Evolutionary conservation across 345 rosid genomes (phyloP).

Genomic region (Eutrema japonicum): DNA sequence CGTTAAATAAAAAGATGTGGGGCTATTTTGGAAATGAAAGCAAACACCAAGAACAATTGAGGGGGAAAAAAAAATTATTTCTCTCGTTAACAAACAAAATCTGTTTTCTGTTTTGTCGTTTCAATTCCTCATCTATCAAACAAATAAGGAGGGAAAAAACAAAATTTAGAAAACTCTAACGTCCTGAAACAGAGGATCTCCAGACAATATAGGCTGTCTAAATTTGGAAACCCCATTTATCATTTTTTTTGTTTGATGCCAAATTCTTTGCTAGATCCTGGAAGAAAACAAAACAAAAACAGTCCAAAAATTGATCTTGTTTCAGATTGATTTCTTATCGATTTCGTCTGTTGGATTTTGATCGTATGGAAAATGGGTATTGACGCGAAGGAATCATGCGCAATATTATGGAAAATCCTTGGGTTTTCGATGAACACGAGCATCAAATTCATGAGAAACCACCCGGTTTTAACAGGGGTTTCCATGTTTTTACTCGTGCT

Average conservation of each 20-base stretch:
- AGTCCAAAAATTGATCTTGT: background rate
- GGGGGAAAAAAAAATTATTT: background rate
- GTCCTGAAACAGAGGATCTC: slow-evolving; percentile 45
- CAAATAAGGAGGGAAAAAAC: background rate
- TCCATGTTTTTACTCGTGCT: slow-evolving; percentile 47
- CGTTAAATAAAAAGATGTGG: no score
- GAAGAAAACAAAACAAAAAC: no score
- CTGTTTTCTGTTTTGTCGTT: slow-evolving; percentile 19
- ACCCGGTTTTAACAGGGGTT: slow-evolving; percentile 54
- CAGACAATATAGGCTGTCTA: slow-evolving; percentile 28
- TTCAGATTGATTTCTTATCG: slow-evolving; percentile 12
- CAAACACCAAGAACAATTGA: background rate
- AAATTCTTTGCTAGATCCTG: slow-evolving; percentile 23
- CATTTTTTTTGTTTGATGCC: slow-evolving; percentile 2
- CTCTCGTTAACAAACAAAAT: background rate
- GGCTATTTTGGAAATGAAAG: background rate
- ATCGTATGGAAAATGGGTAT: slow-evolving; percentile 52
- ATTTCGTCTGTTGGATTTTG: background rate
- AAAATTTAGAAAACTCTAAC: slow-evolving; percentile 2
- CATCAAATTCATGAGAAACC: slow-evolving; percentile 46
- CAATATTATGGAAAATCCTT: slow-evolving; percentile 49
- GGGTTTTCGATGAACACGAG: slow-evolving; percentile 43
- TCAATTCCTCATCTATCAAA: background rate
- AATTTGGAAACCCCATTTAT: slow-evolving; percentile 23
- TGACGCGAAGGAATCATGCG: slow-evolving; percentile 48